Conservation (phyloP, 306 rosid species). For the Carpinus viminea region DNA sequence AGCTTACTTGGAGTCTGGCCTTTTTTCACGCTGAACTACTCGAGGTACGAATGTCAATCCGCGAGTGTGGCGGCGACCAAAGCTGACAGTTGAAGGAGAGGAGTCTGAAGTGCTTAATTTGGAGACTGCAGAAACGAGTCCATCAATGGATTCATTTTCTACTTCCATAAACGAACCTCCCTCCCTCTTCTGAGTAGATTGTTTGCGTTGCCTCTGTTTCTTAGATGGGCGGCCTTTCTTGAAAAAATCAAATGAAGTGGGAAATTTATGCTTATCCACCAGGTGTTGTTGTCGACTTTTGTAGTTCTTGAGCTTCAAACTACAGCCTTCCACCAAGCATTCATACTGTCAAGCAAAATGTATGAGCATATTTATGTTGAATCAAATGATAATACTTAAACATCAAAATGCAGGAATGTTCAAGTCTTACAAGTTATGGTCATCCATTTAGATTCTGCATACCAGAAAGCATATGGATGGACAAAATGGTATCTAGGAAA, state of each 20-base stretch:
- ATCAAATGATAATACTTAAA: not conserved
- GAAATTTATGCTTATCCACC: conserved; percentile 86
- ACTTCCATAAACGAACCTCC: conserved; percentile 67
- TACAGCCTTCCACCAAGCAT: conserved; percentile 89
- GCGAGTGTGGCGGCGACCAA: conserved; percentile 72
- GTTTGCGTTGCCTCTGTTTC: conserved; percentile 68
- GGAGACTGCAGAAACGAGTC: conserved; percentile 75
- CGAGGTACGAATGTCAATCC: conserved; percentile 74
- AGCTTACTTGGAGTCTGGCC: conserved; percentile 41
- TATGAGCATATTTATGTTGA: not conserved
- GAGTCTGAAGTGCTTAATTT: conserved; percentile 76
- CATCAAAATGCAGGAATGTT: not conserved
- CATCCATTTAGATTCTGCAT: not conserved
- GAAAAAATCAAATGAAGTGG: conserved; percentile 72
- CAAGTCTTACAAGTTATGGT: not conserved
- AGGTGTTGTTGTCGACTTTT: conserved; percentile 84
- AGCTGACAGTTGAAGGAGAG: conserved; percentile 79
- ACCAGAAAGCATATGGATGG: not conserved
- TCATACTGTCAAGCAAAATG: conserved; percentile 59
- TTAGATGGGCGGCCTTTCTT: conserved; percentile 70
- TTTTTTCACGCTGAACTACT: conserved; percentile 55
- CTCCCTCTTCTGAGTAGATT: conserved; percentile 33
- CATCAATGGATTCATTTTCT: conserved; percentile 67
- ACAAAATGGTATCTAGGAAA: conserved; percentile 12
- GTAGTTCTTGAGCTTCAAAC: conserved; percentile 79